Conservation (phyloP, 441 rosid species). For the Geranium incanum region DNA sequence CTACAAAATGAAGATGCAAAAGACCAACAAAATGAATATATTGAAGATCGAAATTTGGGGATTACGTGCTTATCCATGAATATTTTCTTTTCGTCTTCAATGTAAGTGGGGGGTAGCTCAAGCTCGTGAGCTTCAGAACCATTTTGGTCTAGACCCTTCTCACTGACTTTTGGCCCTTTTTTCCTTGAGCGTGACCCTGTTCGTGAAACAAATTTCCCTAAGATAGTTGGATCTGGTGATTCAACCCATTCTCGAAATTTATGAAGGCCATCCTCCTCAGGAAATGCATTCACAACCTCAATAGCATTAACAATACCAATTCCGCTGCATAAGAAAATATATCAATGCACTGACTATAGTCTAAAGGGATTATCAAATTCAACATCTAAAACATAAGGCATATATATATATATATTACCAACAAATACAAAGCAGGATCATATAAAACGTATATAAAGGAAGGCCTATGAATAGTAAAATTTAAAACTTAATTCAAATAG, state of each 20-base stretch:
- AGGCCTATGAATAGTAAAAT: neutral
- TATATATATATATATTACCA: neutral
- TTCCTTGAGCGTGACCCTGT: slow-evolving; percentile 33
- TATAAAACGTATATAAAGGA: neutral
- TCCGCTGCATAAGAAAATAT: slow-evolving; percentile 54
- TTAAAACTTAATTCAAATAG: neutral
- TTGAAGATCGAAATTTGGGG: slow-evolving; percentile 11
- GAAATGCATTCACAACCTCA: slow-evolving; percentile 90
- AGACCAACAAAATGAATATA: neutral
- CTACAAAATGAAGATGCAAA: neutral
- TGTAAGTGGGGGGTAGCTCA: slow-evolving; percentile 26
- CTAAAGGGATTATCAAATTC: slow-evolving; percentile 1
- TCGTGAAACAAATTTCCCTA: slow-evolving; percentile 45
- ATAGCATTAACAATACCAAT: slow-evolving; percentile 97
- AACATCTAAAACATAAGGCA: neutral
- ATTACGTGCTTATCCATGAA: slow-evolving; percentile 88
- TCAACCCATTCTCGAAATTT: slow-evolving; percentile 93
- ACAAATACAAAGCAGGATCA: neutral
- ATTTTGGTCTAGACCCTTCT: slow-evolving; percentile 28
- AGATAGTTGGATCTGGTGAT: slow-evolving; percentile 87
- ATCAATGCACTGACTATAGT: slow-evolving; percentile 12
- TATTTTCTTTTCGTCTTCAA: slow-evolving; percentile 46
- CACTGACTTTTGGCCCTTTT: slow-evolving; percentile 35
- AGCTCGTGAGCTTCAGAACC: slow-evolving; percentile 25
- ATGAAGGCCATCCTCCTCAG: slow-evolving; percentile 83